These are phyloP conservation scores for Ustulina deusta DNA, from an alignment of 2,329 filamentous ascomycete genomes.

Conservation along the genomic window DNA sequence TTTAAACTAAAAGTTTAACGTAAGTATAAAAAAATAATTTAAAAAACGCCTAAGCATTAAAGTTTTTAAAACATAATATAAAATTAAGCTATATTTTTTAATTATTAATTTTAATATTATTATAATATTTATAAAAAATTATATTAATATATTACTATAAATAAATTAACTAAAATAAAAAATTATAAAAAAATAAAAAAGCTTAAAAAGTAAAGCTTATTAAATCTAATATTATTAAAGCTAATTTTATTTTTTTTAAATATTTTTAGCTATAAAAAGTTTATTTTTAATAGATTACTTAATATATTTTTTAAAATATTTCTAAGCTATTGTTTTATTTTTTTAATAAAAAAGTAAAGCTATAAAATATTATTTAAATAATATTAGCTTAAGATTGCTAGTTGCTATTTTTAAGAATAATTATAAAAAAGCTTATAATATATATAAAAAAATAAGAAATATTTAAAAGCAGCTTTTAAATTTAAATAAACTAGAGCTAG, in stretches of 20 bases:
- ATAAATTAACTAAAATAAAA: conserved; percentile 10
- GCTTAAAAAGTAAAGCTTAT: conserved; percentile 1
- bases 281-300: conserved; percentile 11
- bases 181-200: too few relatives aligned
- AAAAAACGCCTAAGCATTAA: conserved; percentile 1
- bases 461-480: background rate
- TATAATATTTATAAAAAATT: conserved; percentile 3
- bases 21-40: conserved; percentile 15
- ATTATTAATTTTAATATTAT: conserved; percentile 11
- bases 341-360: conserved; percentile 11
- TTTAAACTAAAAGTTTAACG: conserved; percentile 6
- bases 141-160: conserved; percentile 10
- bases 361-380: conserved; percentile 11
- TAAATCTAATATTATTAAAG: conserved; percentile 2
- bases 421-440: background rate
- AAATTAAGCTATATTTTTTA: conserved; percentile 10
- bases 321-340: conserved; percentile 1
- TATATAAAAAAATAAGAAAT: background rate
- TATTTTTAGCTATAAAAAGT: conserved; percentile 9
- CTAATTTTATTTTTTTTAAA: conserved; percentile 6
- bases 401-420: conserved; percentile 7
- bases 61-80: conserved; percentile 2
- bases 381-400: background rate
- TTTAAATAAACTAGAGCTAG: conserved; percentile 5
- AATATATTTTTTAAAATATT: conserved; percentile 11